These are phyloP conservation scores for Didymella pomorum DNA, from an alignment of 2,329 filamentous ascomycete species.

Conservation along the genomic window DNA sequence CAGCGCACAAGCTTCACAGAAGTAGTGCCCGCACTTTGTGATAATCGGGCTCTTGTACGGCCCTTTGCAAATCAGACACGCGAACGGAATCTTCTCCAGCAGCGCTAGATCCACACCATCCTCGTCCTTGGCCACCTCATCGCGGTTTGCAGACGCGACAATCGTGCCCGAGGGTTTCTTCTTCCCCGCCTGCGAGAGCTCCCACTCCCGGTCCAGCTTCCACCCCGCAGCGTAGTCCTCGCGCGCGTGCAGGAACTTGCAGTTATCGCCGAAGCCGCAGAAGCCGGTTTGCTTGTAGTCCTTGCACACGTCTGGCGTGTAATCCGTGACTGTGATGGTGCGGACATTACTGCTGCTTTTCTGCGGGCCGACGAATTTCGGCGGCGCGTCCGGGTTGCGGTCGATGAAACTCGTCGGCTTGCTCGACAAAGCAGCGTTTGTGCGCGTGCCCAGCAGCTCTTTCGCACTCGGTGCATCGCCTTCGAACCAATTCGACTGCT, in stretches of 20 bases:
- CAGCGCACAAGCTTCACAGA: constrained; percentile 89
- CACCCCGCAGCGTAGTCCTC: constrained; percentile 90
- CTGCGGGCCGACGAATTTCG: constrained; percentile 78
- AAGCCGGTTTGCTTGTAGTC: constrained; percentile 79
- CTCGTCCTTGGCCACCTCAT: constrained; percentile 52
- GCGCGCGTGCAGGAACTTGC: constrained; percentile 80
- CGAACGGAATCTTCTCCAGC: constrained; percentile 86
- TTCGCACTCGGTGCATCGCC: constrained; percentile 60
- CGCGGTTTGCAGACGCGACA: constrained; percentile 66
- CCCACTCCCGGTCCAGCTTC: constrained; percentile 96
- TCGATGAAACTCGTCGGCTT: constrained; percentile 68
- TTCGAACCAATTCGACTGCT: constrained; percentile 88
- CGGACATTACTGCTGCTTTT: constrained; percentile 90
- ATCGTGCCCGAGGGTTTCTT: constrained; percentile 61
- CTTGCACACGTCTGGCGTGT: constrained; percentile 92
- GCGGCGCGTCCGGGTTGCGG: constrained; percentile 78
- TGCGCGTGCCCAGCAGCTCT: constrained; percentile 66
- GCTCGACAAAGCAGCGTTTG: not conserved
- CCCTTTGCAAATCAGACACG: constrained; percentile 84
- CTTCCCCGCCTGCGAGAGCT: constrained; percentile 72
- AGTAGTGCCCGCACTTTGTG: constrained; percentile 94
- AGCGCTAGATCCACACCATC: constrained; percentile 72
- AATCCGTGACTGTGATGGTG: constrained; percentile 89
- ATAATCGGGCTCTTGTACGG: constrained; percentile 81
- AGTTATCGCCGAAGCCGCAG: constrained; percentile 78